These are phyloP conservation scores for Colletotrichum sp. DNA, from an alignment of 2,329 filamentous ascomycete genomes.

Conservation along the genomic window DNA sequence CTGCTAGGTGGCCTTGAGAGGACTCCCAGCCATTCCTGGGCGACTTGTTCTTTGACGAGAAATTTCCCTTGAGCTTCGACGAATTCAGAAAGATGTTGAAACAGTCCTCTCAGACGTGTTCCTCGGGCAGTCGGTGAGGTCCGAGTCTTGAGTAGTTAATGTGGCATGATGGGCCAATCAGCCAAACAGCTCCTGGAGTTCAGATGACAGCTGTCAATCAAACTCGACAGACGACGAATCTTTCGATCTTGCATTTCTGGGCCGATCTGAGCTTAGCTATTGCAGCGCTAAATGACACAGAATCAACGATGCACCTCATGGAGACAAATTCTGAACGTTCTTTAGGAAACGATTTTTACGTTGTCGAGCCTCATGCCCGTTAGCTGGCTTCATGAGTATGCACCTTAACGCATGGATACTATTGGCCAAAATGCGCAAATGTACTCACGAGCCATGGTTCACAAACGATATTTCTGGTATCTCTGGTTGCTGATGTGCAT, in stretches of 20 bases:
- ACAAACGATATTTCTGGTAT: not conserved
- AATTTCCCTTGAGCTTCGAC: not conserved
- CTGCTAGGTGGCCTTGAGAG: not conserved
- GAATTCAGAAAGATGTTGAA: rapidly evolving
- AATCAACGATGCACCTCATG: not conserved
- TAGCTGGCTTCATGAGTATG: not conserved
- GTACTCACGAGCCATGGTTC: not conserved
- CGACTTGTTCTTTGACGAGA: not conserved
- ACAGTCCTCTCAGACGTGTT: not conserved
- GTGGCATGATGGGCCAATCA: not conserved
- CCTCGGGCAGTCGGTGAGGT: not conserved
- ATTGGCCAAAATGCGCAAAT: not conserved
- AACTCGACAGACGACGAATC: not conserved
- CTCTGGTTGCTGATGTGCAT: not conserved
- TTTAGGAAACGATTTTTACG: rapidly evolving
- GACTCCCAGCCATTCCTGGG: rapidly evolving
- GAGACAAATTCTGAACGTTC: no score
- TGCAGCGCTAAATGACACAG: rapidly evolving
- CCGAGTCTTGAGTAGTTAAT: not conserved
- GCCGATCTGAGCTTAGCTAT: rapidly evolving
- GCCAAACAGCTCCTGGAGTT: not conserved
- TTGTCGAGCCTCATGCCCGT: no score
- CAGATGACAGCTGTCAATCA: not conserved
- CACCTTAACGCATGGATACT: not conserved
- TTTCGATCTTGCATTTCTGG: not conserved